A percentile compares a stretch with the other conserved stretches of the same genome.
Conservation (phyloP, 345 rosid species). For the Eucalyptus polybractea region DNA sequence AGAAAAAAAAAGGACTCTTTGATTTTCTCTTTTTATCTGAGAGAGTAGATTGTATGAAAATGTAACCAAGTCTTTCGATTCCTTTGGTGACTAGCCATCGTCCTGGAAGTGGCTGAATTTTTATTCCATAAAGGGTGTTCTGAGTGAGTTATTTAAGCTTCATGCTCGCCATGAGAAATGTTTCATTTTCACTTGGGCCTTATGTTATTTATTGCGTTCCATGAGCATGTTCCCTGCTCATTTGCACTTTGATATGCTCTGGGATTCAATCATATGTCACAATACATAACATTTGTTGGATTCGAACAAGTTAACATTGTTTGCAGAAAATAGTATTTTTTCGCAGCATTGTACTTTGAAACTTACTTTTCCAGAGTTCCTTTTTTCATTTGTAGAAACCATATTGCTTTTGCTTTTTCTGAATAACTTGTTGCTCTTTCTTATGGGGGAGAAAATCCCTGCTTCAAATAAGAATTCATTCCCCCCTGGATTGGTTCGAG, state of each 20-base stretch:
- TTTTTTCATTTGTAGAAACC: not conserved
- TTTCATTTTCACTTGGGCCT: not conserved
- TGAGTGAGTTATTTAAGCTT: not conserved
- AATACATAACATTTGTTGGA: not conserved
- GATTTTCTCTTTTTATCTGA: not conserved
- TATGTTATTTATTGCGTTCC: not conserved
- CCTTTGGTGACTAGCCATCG: not conserved
- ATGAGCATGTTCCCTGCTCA: not conserved
- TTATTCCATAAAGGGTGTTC: not conserved
- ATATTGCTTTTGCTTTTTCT: not conserved
- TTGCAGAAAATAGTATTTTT: not conserved
- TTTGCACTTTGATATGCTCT: not conserved
- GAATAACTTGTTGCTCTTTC: not conserved
- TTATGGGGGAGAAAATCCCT: not conserved
- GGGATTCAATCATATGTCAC: not conserved
- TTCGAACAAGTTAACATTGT: not conserved
- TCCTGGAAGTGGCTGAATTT: not conserved
- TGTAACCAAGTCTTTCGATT: not conserved
- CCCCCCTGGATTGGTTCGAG: not conserved
- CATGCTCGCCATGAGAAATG: not conserved
- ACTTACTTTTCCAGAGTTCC: not conserved
- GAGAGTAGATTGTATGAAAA: not conserved
- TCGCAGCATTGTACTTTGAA: not conserved
- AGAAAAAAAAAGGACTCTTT: not conserved
- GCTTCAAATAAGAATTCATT: not conserved